Conservation (phyloP, 768 basidiomycete species). For the Boletus bicolor region DNA sequence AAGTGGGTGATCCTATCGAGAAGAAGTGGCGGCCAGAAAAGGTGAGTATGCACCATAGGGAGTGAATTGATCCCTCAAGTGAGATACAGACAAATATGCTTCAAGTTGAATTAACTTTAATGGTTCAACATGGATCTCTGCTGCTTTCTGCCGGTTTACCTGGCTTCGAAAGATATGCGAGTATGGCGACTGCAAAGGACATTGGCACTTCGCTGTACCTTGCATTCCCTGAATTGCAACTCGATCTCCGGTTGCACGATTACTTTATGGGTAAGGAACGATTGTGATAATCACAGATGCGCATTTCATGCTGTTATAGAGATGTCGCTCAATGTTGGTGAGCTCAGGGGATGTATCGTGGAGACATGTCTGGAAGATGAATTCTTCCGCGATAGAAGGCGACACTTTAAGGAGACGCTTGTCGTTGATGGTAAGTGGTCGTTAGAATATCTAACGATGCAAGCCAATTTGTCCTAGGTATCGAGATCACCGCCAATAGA, state of each 20-base stretch:
- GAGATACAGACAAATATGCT: conserved; percentile 71
- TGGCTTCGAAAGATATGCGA: conserved; percentile 46
- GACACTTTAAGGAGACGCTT: conserved; percentile 33
- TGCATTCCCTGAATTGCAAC: conserved; percentile 62
- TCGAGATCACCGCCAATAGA: conserved; percentile 79
- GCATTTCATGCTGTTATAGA: conserved; percentile 43
- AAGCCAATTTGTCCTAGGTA: conserved; percentile 39
- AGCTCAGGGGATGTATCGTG: conserved; percentile 52
- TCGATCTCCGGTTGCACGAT: conserved; percentile 79
- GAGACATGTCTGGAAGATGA: conserved; percentile 45
- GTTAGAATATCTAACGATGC: not conserved
- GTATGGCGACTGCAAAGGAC: conserved; percentile 30
- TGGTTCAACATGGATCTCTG: conserved; percentile 50
- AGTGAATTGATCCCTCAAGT: conserved; percentile 6
- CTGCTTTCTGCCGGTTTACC: conserved; percentile 66
- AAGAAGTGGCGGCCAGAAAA: conserved; percentile 78
- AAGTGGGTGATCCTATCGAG: conserved; percentile 77
- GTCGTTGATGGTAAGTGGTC: conserved; percentile 47
- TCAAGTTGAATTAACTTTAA: conserved; percentile 64
- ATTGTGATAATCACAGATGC: not conserved
- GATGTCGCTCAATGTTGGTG: conserved; percentile 70
- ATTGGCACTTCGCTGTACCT: conserved; percentile 57
- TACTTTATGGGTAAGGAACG: conserved; percentile 74
- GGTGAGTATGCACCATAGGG: conserved; percentile 38
- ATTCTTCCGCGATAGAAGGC: conserved; percentile 24